These are phyloP conservation scores for Colletotrichum somersetense DNA, from an alignment of 2,329 filamentous ascomycete species.

Conservation along the genomic window DNA sequence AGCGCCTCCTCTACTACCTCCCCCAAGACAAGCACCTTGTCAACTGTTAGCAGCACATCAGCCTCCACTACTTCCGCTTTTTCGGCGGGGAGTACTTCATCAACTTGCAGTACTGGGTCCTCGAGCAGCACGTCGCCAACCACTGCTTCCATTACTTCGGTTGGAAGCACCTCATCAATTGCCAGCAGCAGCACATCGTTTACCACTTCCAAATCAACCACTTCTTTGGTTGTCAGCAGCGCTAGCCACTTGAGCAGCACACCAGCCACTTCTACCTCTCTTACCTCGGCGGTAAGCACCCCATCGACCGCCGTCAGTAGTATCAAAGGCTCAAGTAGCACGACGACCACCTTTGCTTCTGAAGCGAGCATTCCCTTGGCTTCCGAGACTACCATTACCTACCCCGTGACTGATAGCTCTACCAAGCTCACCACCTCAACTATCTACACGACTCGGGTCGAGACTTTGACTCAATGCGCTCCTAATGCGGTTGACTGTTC, in stretches of 20 bases:
- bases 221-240: background rate
- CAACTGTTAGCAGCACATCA: background rate
- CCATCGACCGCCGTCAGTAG: conserved; percentile 13
- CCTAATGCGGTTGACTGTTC: conserved; percentile 56
- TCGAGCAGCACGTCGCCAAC: background rate
- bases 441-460: conserved; percentile 56
- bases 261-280: background rate
- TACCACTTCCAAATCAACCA: background rate
- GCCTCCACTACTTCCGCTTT: background rate
- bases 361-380: background rate
- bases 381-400: background rate
- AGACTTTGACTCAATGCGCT: conserved; percentile 69
- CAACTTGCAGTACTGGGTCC: too few relatives aligned
- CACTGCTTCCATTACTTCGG: background rate
- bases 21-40: background rate
- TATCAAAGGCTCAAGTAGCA: conserved; percentile 6
- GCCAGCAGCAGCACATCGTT: background rate
- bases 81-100: too few relatives aligned
- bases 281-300: background rate
- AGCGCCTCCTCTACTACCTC: conserved; percentile 4
- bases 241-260: background rate
- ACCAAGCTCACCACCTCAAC: conserved; percentile 50
- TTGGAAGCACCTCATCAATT: background rate
- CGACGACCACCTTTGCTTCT: background rate
- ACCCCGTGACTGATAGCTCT: background rate